These are phyloP conservation scores for Pseudomonodictys pantanalensis DNA, from an alignment of 495 filamentous ascomycete genomes.

Conservation along the genomic window DNA sequence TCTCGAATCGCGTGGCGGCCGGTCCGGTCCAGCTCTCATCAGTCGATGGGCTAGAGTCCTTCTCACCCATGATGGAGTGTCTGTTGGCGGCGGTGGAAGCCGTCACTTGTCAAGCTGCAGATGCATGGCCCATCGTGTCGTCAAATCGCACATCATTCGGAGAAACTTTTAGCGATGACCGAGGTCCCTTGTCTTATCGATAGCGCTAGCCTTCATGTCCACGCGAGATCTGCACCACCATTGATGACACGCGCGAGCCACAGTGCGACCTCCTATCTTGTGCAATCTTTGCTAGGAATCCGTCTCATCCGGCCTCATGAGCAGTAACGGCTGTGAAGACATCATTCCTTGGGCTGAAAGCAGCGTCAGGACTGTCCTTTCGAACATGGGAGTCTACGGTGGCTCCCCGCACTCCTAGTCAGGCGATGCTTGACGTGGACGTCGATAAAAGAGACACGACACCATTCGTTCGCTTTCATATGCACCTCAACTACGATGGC, in stretches of 20 bases:
- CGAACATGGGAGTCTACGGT: too few species aligned
- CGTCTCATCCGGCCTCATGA: too few species aligned
- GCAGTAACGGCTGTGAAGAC: too few species aligned
- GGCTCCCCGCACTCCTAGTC: too few species aligned
- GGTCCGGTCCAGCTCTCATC: constrained; percentile 14
- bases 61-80: constrained; percentile 11
- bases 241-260: constrained; percentile 2
- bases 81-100: neutral
- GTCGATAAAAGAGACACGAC: too few species aligned
- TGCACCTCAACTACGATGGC: too few species aligned
- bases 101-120: constrained; percentile 22
- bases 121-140: constrained; percentile 13
- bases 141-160: neutral
- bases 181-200: constrained; percentile 11
- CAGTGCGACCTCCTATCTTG: too few species aligned
- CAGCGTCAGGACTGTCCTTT: too few species aligned
- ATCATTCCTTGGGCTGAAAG: too few species aligned
- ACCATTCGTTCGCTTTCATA: too few species aligned
- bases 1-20: constrained; percentile 25
- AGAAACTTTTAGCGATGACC: neutral
- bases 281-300: too few species aligned
- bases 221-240: constrained; percentile 22
- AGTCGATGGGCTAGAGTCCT: neutral
- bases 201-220: constrained; percentile 1
- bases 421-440: too few species aligned